Evolutionary conservation across 352 stramenopile species (phyloP).

Genomic region (Globisporangium emineosum): DNA sequence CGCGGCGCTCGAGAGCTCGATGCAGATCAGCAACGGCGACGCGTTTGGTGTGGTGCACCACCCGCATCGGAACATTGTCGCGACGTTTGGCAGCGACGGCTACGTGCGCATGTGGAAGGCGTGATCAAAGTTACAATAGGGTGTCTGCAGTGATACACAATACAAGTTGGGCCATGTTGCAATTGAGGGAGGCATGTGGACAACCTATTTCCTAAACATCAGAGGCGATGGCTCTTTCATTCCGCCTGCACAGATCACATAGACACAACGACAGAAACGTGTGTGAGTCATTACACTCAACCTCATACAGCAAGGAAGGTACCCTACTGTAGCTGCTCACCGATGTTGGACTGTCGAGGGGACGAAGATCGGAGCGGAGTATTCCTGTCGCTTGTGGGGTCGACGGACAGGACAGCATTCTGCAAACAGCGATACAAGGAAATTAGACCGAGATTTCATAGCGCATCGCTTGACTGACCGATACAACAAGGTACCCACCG

Average conservation of each 20-base stretch:
- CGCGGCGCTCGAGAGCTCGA: conserved; percentile 58
- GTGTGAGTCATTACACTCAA: background rate
- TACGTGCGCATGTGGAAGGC: conserved; percentile 83
- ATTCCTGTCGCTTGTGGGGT: conserved; percentile 1
- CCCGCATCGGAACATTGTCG: conserved; percentile 86
- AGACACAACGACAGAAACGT: background rate
- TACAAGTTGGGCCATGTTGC: background rate
- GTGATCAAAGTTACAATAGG: conserved; percentile 21
- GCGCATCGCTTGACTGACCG: background rate
- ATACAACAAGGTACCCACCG: background rate
- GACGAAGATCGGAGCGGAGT: conserved; percentile 6
- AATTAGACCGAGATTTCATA: background rate
- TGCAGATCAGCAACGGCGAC: conserved; percentile 83
- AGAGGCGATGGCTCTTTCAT: conserved; percentile 19
- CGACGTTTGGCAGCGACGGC: conserved; percentile 85
- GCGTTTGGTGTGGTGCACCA: conserved; percentile 84
- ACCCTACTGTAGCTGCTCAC: background rate
- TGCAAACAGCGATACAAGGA: background rate
- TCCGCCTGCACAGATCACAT: background rate
- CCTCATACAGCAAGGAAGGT: background rate
- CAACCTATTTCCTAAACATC: conserved; percentile 17
- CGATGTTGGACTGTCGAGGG: conserved; percentile 1
- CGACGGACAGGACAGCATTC: background rate
- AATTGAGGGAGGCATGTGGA: background rate
- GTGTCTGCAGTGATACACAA: background rate